Conservation (phyloP, 495 filamentous ascomycete species). For the Arthonia radiata region DNA sequence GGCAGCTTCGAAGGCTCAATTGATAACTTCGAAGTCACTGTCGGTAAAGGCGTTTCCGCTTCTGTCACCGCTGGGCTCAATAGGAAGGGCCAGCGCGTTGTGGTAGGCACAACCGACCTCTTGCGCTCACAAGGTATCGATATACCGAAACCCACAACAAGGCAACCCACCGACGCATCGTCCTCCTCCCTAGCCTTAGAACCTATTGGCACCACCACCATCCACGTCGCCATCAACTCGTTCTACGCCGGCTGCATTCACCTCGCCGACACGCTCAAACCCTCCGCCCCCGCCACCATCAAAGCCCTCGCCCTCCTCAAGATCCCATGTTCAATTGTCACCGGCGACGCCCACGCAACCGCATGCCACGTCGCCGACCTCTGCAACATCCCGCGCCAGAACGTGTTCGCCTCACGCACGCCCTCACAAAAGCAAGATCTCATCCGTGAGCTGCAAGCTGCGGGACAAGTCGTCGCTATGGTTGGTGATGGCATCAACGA, state of each 20-base stretch:
- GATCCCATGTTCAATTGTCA: constrained; percentile 74
- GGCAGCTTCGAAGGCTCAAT: constrained; percentile 56
- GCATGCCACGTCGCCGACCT: constrained; percentile 58
- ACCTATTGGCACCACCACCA: constrained; percentile 51
- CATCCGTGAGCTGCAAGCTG: constrained; percentile 44
- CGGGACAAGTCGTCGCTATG: constrained; percentile 70
- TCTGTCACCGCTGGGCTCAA: constrained; percentile 50
- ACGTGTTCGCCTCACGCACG: constrained; percentile 61
- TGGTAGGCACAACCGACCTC: constrained; percentile 62
- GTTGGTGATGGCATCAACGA: constrained; percentile 98
- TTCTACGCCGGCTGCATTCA: constrained; percentile 57
- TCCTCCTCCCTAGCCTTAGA: constrained; percentile 6
- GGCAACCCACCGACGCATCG: constrained; percentile 8
- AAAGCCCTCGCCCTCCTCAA: constrained; percentile 63
- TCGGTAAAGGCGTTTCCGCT: constrained; percentile 72
- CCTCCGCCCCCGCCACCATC: constrained; percentile 58
- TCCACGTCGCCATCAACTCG: constrained; percentile 71
- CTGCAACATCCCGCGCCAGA: constrained; percentile 50
- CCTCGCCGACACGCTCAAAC: constrained; percentile 76
- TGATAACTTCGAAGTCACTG: constrained; percentile 57
- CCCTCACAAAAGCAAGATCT: constrained; percentile 76
- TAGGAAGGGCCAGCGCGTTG: constrained; percentile 42
- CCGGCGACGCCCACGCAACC: constrained; percentile 66
- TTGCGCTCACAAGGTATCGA: constrained; percentile 39
- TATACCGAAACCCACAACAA: constrained; percentile 22